Evolutionary conservation across 2,329 filamentous ascomycete species (phyloP).

Genomic region (Knufia petricola): DNA sequence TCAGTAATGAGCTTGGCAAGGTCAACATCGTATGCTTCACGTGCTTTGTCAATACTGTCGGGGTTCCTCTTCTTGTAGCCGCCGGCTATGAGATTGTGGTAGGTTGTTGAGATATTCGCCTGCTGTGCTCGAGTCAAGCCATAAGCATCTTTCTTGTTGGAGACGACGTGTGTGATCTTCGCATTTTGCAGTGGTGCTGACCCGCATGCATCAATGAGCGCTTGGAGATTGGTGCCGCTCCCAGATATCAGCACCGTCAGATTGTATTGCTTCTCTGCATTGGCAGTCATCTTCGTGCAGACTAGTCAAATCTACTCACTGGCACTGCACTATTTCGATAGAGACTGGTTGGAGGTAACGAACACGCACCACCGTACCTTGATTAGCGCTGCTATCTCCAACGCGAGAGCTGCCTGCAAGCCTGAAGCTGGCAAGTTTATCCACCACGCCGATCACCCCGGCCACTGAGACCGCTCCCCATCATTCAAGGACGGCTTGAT

Average conservation of each 20-base stretch:
- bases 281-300: too few species aligned
- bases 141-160: constrained; percentile 55
- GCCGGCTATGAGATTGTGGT: constrained; percentile 65
- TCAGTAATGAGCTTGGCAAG: constrained; percentile 58
- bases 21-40: constrained; percentile 64
- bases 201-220: constrained; percentile 55
- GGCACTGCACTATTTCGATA: too few species aligned
- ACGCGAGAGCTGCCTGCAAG: too few species aligned
- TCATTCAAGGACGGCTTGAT: background rate
- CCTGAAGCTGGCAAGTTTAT: too few species aligned
- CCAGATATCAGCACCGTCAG: constrained; percentile 62
- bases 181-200: constrained; percentile 40
- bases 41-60: constrained; percentile 43
- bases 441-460: too few species aligned
- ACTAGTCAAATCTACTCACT: too few species aligned
- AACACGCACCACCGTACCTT: too few species aligned
- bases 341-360: too few species aligned
- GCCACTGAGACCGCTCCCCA: background rate
- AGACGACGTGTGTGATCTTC: constrained; percentile 54
- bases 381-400: too few species aligned
- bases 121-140: constrained; percentile 52
- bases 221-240: constrained; percentile 69
- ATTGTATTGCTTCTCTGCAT: constrained; percentile 10
- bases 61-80: constrained; percentile 59
- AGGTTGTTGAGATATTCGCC: constrained; percentile 60